A percentile compares a stretch with the other conserved stretches of the same genome.
phyloP scores from a whole-genome alignment of 1,284 basidiomycete genomes.

The Earliella scabrosa region DNA sequence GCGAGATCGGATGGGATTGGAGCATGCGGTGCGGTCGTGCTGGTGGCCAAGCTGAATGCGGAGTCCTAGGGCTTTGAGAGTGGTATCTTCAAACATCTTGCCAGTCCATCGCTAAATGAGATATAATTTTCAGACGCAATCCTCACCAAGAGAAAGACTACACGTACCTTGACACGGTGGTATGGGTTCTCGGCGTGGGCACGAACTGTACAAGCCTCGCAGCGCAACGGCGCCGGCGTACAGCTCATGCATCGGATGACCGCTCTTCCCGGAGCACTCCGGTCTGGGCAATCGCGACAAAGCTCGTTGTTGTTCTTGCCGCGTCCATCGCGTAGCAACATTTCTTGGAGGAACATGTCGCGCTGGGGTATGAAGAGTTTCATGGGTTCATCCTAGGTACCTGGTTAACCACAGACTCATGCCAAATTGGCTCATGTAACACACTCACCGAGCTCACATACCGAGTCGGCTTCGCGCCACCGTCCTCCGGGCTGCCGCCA shows the following conservation, averaged over 20 bases:
- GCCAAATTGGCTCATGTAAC: not conserved
- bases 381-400: slow-evolving; percentile 2
- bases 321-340: not conserved
- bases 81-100: not conserved
- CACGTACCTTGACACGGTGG: slow-evolving; percentile 1
- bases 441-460: not conserved
- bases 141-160: too few species aligned
- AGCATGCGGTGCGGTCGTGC: not conserved
- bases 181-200: not conserved
- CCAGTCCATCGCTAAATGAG: not conserved
- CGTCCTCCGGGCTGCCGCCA: not conserved
- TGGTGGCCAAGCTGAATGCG: slow-evolving; percentile 28
- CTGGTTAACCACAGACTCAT: too few species aligned
- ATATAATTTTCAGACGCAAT: too few species aligned
- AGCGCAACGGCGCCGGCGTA: not conserved
- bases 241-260: not conserved
- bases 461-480: not conserved
- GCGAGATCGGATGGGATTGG: not conserved
- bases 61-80: slow-evolving; percentile 6
- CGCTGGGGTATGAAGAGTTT: not conserved
- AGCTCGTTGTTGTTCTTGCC: not conserved
- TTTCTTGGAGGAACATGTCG: slow-evolving; percentile 1
- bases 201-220: not conserved
- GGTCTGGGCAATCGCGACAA: not conserved
- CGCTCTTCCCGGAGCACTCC: not conserved